Conservation (phyloP, 2,329 filamentous ascomycete species). For the Verticillium zaregamsianum region DNA sequence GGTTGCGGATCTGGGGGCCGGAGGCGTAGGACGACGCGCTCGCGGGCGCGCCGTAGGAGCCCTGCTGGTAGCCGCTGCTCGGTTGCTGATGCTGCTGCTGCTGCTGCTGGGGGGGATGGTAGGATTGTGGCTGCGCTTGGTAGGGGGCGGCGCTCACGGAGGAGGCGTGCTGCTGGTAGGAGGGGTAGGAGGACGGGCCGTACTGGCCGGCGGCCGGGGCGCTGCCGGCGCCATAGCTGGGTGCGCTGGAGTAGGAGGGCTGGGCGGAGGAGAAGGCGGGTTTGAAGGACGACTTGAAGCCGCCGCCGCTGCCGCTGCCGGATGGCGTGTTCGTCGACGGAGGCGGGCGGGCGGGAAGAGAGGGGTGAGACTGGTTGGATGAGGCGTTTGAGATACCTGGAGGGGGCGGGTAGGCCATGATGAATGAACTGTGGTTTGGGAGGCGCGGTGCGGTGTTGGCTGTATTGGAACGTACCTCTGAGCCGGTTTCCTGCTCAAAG, state of each 20-base stretch:
- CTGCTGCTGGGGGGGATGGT: constrained; percentile 21
- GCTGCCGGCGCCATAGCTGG: constrained; percentile 27
- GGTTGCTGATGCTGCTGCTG: constrained; percentile 13
- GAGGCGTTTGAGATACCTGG: constrained; percentile 60
- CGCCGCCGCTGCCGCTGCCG: constrained; percentile 14
- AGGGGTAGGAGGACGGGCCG: constrained; percentile 37
- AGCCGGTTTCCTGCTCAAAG: constrained; percentile 35
- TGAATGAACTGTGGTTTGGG: constrained; percentile 43
- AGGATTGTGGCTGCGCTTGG: constrained; percentile 16
- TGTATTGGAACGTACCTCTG: constrained; percentile 45
- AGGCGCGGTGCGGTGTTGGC: constrained; percentile 15
- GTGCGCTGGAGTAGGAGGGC: constrained; percentile 33
- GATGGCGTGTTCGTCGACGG: constrained; percentile 39
- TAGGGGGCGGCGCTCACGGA: constrained; percentile 12
- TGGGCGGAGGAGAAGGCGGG: constrained; percentile 30
- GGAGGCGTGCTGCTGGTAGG: constrained; percentile 27
- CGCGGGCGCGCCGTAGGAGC: constrained; percentile 25
- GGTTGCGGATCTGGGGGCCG: constrained; percentile 71
- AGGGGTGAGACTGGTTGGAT: constrained; percentile 45
- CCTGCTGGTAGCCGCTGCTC: constrained; percentile 24
- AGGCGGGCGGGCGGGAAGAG: constrained; percentile 75
- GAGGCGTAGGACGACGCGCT: constrained; percentile 37
- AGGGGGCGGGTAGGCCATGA: constrained; percentile 85
- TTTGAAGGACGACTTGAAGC: constrained; percentile 48
- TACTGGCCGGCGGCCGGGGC: constrained; percentile 34